Conservation (phyloP, 768 basidiomycete species). For the Lactarius sanguifluus region DNA sequence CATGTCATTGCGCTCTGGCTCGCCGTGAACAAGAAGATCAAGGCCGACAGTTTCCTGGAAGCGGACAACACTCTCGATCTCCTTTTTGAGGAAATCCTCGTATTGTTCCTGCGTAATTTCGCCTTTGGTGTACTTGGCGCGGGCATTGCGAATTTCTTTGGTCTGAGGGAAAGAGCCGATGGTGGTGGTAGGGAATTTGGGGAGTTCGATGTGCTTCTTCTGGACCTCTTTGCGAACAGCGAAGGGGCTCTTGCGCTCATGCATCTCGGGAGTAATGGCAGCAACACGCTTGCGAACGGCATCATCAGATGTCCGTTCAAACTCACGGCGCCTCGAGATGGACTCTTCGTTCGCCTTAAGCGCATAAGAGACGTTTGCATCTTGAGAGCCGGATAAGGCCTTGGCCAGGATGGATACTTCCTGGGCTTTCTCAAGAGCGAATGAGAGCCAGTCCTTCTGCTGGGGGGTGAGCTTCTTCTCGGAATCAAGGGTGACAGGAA, state of each 20-base stretch:
- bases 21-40: conserved; percentile 97
- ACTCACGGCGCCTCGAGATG: conserved; percentile 91
- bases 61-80: conserved; percentile 87
- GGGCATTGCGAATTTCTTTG: conserved; percentile 96
- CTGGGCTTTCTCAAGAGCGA: conserved; percentile 91
- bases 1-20: conserved; percentile 99
- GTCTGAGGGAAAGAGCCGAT: conserved; percentile 99
- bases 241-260: conserved; percentile 89
- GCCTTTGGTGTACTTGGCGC: conserved; percentile 91
- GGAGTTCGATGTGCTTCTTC: conserved; percentile 83
- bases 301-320: conserved; percentile 91
- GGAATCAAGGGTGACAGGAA: conserved; percentile 89
- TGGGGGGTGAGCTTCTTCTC: conserved; percentile 88
- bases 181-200: conserved; percentile 98
- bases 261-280: conserved; percentile 81
- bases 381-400: conserved; percentile 81
- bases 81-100: conserved; percentile 97
- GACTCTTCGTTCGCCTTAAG: conserved; percentile 88
- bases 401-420: conserved; percentile 90
- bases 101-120: conserved; percentile 86
- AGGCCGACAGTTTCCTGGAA: conserved; percentile 98
- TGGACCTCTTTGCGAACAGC: conserved; percentile 83
- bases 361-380: conserved; percentile 62
- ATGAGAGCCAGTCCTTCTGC: conserved; percentile 98
- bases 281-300: conserved; percentile 94